Evolutionary conservation across 192 early-diverging fungal species (phyloP), one percentile per base, ranked within the genome.

Genomic region (Gigaspora rosea): DNA sequence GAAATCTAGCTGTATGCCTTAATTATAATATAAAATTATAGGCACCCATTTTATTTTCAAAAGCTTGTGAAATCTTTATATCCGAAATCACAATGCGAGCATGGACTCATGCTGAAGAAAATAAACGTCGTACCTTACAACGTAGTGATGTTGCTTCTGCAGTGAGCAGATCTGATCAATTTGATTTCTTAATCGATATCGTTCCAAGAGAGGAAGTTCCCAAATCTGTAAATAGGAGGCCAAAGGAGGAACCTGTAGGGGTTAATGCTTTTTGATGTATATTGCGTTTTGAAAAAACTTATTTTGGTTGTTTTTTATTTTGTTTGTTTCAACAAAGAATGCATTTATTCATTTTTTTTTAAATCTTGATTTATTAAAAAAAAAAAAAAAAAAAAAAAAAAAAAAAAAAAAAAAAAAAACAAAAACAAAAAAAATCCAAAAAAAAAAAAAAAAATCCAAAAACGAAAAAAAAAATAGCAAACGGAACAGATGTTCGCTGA

Each of bases 181-280:
- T 95, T 83, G 97, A 98, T 76, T 98, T 98, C 78, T 83, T 98
- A 78, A 98, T 98, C 76, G 97, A 98, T 77, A 95, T 98, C 76
- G 95, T 98, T n/a, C 97, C 97, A 8, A 83, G 97, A 36, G 97
- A 97, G 58, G 95, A 96, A 33, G 79, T 81, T 5, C 35, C 78
- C 16, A 81, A 81, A 64, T 22, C 52, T 0, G 75, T 51, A 46
- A 71, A 46, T 47, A 76, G 41, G 15, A 75, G 73, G 50, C 73
- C 73, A 35, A 75, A 75, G 47, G 73, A 75, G 20, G 73, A 75
- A 64, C 32, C 62, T 49, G 73, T 75, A 59, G 32, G 71, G 16
- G 56, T 59, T 58, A 59, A 73, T 58, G n/a, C 57, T 46, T 58
- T 56, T 73, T 73, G 35, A 41, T 59, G n/a, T 47, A 47, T 47